Conservation (phyloP, 2,329 filamentous ascomycete genomes). For the Chrysosporium keratinophilum region DNA sequence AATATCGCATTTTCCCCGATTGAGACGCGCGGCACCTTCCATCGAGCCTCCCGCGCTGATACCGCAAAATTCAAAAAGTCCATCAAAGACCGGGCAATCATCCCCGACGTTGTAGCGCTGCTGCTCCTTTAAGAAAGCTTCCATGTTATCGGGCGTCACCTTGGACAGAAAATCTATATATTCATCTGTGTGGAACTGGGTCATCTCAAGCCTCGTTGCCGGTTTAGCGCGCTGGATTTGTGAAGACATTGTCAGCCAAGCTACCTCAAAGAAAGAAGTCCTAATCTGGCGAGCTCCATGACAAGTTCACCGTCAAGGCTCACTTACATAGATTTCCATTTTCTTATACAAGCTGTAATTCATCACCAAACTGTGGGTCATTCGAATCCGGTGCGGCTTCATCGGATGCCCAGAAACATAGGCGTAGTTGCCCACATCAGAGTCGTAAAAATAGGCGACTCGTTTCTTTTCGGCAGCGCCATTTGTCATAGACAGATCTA, state of each 20-base stretch:
- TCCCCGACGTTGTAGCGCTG: conserved; percentile 63
- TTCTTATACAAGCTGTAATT: conserved; percentile 64
- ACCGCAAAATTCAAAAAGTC: conserved; percentile 59
- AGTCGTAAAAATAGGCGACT: conserved; percentile 97
- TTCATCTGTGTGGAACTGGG: conserved; percentile 63
- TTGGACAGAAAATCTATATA: conserved; percentile 67
- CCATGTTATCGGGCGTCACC: conserved; percentile 98
- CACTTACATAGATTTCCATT: conserved; percentile 58
- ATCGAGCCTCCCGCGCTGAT: conserved; percentile 61
- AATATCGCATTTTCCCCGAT: conserved; percentile 58
- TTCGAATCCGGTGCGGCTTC: conserved; percentile 58
- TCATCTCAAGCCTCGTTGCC: conserved; percentile 61
- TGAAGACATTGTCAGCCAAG: neutral
- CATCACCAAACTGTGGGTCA: conserved; percentile 58
- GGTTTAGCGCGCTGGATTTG: conserved; percentile 61
- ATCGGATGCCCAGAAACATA: conserved; percentile 68
- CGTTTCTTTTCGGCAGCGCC: conserved; percentile 56
- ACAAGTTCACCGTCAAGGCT: neutral
- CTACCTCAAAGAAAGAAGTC: conserved; percentile 20
- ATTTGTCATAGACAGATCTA: conserved; percentile 45
- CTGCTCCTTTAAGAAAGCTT: conserved; percentile 81
- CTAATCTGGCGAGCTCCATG: neutral
- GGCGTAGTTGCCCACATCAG: conserved; percentile 95
- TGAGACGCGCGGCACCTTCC: conserved; percentile 59
- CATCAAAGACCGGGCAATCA: conserved; percentile 57